phyloP scores from a whole-genome alignment of 345 rosid genomes.

The Corymbia maculata region DNA sequence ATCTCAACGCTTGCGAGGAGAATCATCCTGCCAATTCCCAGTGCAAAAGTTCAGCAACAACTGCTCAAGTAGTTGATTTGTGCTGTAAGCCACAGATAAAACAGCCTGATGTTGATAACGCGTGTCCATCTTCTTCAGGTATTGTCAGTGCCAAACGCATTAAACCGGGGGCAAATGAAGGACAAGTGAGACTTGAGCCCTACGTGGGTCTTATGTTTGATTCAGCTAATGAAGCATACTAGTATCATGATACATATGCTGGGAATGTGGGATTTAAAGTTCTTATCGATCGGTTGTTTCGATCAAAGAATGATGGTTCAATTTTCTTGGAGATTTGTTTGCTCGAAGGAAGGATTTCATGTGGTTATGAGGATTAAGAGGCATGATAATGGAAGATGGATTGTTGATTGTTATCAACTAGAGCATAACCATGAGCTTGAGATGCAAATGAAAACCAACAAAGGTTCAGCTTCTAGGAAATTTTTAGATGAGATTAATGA shows the following conservation, averaged over 20 bases:
- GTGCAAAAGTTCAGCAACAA: slow-evolving; percentile 24
- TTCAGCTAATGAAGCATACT: slow-evolving; percentile 68
- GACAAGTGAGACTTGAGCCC: slow-evolving; percentile 33
- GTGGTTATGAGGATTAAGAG: slow-evolving; percentile 68
- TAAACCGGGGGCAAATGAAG: slow-evolving; percentile 33
- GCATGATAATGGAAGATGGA: slow-evolving; percentile 69
- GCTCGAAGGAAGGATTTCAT: slow-evolving; percentile 84
- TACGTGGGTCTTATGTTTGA: slow-evolving; percentile 57
- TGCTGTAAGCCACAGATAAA: slow-evolving; percentile 36
- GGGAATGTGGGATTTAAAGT: slow-evolving; percentile 61
- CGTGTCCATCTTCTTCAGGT: slow-evolving; percentile 28
- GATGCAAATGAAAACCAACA: slow-evolving; percentile 11
- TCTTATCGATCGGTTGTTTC: slow-evolving; percentile 73
- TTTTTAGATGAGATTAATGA: slow-evolving; percentile 34
- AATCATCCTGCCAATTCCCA: slow-evolving; percentile 13
- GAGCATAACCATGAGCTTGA: slow-evolving; percentile 75
- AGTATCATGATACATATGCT: slow-evolving; percentile 54
- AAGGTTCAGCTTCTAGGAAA: slow-evolving; percentile 39
- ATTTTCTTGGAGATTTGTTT: slow-evolving; percentile 62
- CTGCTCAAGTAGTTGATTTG: slow-evolving; percentile 22
- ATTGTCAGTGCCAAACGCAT: slow-evolving; percentile 35
- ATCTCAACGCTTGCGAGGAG: slow-evolving; percentile 34
- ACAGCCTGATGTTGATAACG: slow-evolving; percentile 32
- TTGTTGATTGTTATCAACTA: slow-evolving; percentile 59
- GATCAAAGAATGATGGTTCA: slow-evolving; percentile 62